Evolutionary conservation across 2,329 filamentous ascomycete genomes (phyloP), one percentile per base, ranked within the genome.

Genomic region (Zasmidium angulare): DNA sequence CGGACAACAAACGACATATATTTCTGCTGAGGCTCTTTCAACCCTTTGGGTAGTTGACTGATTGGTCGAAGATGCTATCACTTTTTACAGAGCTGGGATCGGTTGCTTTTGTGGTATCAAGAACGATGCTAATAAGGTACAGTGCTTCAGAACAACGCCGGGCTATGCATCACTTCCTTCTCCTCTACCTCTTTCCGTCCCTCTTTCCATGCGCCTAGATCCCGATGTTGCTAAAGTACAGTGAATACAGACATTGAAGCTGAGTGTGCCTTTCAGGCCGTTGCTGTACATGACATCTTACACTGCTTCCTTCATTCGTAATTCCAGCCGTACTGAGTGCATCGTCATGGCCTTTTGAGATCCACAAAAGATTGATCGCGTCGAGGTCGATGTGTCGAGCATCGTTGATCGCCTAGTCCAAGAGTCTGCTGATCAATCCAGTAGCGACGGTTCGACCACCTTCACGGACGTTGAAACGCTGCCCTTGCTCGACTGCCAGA

Each of bases 391-490:
- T 43, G 4, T 21, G 46, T 49, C 6, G 4, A 10, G 12, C 47
- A 7, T 21, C 17, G 9, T 56, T 6, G 17, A 10, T 7, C 40
- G 29, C 40, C 68, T 71, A 76, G 55, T 75, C 74, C 50, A 77
- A 53, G 26, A 77, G 67, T 29, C 75, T 65, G 47, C 75, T 77
- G 50, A 76, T 72, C 60, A 77, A 61, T 53, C 75, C 75, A 52
- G 75, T 77, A 31, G 74, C 75, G 56, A 78, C 75, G 40, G 72
- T 78, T 58, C 91, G 87, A 71, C 93, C 93, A 82, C 95, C 95
- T 83, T 99, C 95, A 79, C 95, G 91, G 75, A 99, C 87, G 84
- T 98, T 99, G 86, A 99, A 95, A 72, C 95, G 90, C 83, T 97
- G 91, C 70, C 95, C 93, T 64, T 86, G 81, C 82, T 99, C 95